Evolutionary conservation across 192 early-diverging fungal species (phyloP).

Genomic region (Umbelopsis vinacea): DNA sequence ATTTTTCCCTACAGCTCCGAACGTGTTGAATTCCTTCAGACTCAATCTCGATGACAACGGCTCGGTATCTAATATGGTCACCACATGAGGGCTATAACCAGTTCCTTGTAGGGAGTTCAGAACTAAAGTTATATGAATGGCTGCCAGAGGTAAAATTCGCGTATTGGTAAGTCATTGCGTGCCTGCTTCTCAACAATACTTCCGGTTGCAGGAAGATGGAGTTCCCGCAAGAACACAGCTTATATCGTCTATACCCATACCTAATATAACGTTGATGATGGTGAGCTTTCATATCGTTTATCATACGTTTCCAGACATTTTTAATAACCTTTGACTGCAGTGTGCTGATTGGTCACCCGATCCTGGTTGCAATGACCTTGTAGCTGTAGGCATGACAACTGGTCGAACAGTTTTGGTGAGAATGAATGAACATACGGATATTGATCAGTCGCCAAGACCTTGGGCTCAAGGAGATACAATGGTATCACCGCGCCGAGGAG

Average conservation of each 20-base stretch:
- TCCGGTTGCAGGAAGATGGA: conserved; percentile 22
- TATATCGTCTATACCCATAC: conserved; percentile 27
- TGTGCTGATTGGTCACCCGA: conserved; percentile 74
- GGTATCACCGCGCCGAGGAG: neutral
- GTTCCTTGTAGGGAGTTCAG: conserved; percentile 60
- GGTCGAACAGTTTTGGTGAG: conserved; percentile 60
- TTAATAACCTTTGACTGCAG: conserved; percentile 31
- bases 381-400: conserved; percentile 64
- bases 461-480: neutral
- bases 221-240: conserved; percentile 24
- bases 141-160: conserved; percentile 43
- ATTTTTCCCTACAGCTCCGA: neutral
- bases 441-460: conserved; percentile 21
- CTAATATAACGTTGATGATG: conserved; percentile 41
- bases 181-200: neutral
- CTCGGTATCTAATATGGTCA: conserved; percentile 55
- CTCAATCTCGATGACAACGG: conserved; percentile 42
- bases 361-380: conserved; percentile 55
- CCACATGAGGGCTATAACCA: conserved; percentile 53
- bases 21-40: neutral
- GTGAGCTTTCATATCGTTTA: conserved; percentile 5
- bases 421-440: conserved; percentile 42
- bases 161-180: neutral
- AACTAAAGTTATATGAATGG: conserved; percentile 64
- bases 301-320: neutral